These are phyloP conservation scores for Leccinum pseudoinsigne DNA, from an alignment of 1,284 basidiomycete species.

Conservation along the genomic window DNA sequence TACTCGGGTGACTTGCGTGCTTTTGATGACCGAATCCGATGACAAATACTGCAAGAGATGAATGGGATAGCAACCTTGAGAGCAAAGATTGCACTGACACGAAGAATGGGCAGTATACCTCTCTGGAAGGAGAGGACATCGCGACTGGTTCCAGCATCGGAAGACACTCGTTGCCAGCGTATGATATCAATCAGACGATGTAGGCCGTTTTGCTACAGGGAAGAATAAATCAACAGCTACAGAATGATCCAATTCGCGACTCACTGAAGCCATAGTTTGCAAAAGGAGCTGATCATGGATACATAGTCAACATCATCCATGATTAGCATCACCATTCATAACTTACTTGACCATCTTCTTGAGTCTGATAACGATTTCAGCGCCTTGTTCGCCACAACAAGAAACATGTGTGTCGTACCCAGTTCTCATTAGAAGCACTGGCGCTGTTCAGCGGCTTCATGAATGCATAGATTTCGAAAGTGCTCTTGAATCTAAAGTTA, in stretches of 20 bases:
- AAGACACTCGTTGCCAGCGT: slow-evolving; percentile 45
- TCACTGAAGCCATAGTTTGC: slow-evolving; percentile 42
- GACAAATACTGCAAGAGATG: slow-evolving; percentile 51
- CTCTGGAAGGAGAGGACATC: slow-evolving; percentile 58
- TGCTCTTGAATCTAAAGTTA: slow-evolving; percentile 42
- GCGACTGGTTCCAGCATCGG: slow-evolving; percentile 33
- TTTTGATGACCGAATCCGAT: slow-evolving; percentile 63
- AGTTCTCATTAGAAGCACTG: slow-evolving; percentile 44
- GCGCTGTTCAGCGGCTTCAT: slow-evolving; percentile 48
- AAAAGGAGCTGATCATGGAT: slow-evolving; percentile 41
- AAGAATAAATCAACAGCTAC: neutral
- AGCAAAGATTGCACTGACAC: slow-evolving; percentile 38
- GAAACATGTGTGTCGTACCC: slow-evolving; percentile 44
- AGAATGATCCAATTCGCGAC: neutral
- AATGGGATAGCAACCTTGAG: slow-evolving; percentile 1
- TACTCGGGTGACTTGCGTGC: slow-evolving; percentile 50
- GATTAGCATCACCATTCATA: neutral
- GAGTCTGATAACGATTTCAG: slow-evolving; percentile 36
- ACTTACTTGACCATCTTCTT: slow-evolving; percentile 54
- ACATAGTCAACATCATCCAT: slow-evolving; percentile 2
- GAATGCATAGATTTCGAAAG: slow-evolving; percentile 49
- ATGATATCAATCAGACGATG: slow-evolving; percentile 54
- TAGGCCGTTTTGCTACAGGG: slow-evolving; percentile 48
- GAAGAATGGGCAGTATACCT: slow-evolving; percentile 56
- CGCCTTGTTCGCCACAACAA: neutral